Evolutionary conservation across 116 monocot genomes (phyloP).

Genomic region (Iris pallida): DNA sequence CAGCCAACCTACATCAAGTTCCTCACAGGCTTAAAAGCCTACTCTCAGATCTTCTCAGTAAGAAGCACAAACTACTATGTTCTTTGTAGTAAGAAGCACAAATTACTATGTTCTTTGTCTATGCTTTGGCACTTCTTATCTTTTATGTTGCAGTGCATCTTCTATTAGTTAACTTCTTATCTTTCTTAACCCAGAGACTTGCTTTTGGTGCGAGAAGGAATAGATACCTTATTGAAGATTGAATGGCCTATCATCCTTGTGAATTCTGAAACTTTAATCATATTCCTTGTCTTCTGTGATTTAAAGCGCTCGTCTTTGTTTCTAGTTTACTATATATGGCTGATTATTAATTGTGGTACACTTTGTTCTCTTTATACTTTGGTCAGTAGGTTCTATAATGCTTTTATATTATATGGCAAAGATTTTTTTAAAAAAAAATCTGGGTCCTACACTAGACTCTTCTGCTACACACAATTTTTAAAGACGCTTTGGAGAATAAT

Average conservation of each 20-base stretch:
- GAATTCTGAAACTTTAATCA: background rate
- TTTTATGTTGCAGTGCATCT: background rate
- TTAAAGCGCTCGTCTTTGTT: background rate
- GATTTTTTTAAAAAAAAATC: too few species aligned
- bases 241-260: conserved; percentile 5
- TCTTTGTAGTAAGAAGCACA: conserved; percentile 26
- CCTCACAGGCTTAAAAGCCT: conserved; percentile 93
- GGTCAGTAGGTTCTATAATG: too few species aligned
- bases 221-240: conserved; percentile 75
- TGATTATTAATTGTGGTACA: background rate
- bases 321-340: background rate
- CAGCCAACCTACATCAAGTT: conserved; percentile 89
- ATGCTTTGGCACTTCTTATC: background rate
- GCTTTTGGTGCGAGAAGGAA: conserved; percentile 94
- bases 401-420: too few species aligned
- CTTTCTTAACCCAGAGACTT: conserved; percentile 55
- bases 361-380: too few species aligned
- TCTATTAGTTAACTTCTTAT: background rate
- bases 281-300: background rate
- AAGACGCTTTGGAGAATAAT: too few species aligned
- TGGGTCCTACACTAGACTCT: too few species aligned
- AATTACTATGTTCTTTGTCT: background rate
- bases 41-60: conserved; percentile 95
- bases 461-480: too few species aligned
- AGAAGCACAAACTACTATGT: conserved; percentile 5